Base-by-base conservation (phyloP, 2,329 filamentous ascomycete species). In the Scedosporium minutisporum region DNA sequence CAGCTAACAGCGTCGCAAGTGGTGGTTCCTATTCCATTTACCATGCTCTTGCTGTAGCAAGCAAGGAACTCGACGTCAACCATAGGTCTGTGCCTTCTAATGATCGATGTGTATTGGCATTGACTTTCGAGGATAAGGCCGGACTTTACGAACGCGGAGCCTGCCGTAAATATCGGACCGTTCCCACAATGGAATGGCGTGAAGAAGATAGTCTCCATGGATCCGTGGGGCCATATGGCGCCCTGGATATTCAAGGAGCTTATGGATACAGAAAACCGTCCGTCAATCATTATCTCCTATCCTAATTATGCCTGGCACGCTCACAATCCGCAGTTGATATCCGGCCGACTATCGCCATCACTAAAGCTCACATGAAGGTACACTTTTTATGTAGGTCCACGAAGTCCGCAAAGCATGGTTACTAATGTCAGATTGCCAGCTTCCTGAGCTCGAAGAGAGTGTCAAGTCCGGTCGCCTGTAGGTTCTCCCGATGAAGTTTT, bases 191-290 rank as follows among this genome's bases (percentile, higher is more conserved):
- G 93, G 93, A 84, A 83, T 27, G 90, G 96, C 71, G 85, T 84
- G 70, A 91, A 91, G 75, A 97, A 97, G 80, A 97, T 99, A 66
- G 93, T 97, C 14, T 91, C 93, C 18, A 96, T 99, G 91, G 95
- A 97, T 72, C 93, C 93, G 0, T 90, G 89, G 73, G 93, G 95
- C 6, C 95, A 97, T 77, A 78, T 96, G 64, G 84, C 88, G 7
- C 90, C 91, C 7, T 93, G 88, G 87, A 76, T 96, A 2, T 96
- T 88, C 78, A 89, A 89, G 66, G 86, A 93, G 65, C 82, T 85
- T 57, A 92, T 95, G 69, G 81, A 89, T 58, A 86, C 88, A 60
- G 86, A 97, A 55, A 85, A 91, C 68, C 77, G 84, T 84, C 73
- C 62, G 73, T 69, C 57, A 18, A 46, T 18, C 33, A 58, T 4